Percentiles rank a stretch among this genome's conserved stretches.
These are phyloP conservation scores for Scopulariopsis brevicaulis DNA, from an alignment of 2,329 filamentous ascomycete genomes.

Conservation along the genomic window DNA sequence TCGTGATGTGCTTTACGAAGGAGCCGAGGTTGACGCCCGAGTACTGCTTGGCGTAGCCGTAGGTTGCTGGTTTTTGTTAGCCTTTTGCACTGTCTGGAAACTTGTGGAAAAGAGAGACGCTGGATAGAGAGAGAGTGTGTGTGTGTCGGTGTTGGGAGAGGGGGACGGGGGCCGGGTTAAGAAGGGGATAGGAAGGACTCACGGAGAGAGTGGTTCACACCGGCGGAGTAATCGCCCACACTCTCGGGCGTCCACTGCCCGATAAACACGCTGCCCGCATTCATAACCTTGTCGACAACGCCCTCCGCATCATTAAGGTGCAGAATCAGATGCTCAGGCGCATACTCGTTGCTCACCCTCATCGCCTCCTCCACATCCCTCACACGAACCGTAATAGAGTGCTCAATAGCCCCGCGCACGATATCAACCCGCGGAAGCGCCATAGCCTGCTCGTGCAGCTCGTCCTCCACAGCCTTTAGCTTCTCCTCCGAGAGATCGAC, in stretches of 20 bases:
- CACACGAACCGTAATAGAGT: constrained; percentile 80
- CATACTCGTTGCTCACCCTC: constrained; percentile 82
- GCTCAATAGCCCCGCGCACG: constrained; percentile 77
- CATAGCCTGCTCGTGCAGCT: constrained; percentile 78
- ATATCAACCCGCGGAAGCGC: constrained; percentile 87
- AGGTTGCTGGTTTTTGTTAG: constrained; percentile 56
- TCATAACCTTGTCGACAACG: constrained; percentile 69
- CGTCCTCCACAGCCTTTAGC: constrained; percentile 77
- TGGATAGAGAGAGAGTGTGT: neutral
- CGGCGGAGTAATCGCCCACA: constrained; percentile 95
- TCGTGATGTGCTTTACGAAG: constrained; percentile 97
- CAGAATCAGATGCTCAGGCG: constrained; percentile 91
- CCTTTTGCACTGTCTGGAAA: neutral
- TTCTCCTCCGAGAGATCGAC: constrained; percentile 65
- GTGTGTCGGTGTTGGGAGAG: too few species aligned
- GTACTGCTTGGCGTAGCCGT: constrained; percentile 97
- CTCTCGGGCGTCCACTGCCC: constrained; percentile 95
- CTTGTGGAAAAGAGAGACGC: neutral
- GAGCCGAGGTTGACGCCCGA: constrained; percentile 93
- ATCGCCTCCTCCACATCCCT: constrained; percentile 62
- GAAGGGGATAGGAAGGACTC: constrained; percentile 32
- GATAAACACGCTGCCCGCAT: constrained; percentile 93
- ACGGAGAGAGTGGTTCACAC: constrained; percentile 96
- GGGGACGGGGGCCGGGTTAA: neutral
- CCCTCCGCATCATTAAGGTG: constrained; percentile 70